Evolutionary conservation across 805 yeast species (phyloP), one percentile per base, ranked within the genome.

Genomic region (Candida morakotiae): DNA sequence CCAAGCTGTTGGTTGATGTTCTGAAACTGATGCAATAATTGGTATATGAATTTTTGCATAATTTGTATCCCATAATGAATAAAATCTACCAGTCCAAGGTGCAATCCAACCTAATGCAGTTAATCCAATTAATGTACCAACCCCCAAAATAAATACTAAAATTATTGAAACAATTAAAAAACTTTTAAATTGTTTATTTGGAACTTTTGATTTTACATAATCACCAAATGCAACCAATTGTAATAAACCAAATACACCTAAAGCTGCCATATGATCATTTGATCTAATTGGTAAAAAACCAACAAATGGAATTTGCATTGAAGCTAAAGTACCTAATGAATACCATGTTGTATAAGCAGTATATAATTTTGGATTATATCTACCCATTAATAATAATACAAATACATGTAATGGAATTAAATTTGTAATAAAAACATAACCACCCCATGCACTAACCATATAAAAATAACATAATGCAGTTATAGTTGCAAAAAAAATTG

Each of bases 1-100:
- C 99, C 99, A 93, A 3, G 98, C 96, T n/a, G 98, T 91, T 42
- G 99, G 99, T 72, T 93, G 99, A 71, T 93, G 99, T 69, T 93
- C 99, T 10, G 96, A 87, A 26, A 93, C 98, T 3, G 97, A 89
- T 1, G 99, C 98, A 64, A 93, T 93, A 57, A 93, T 93, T 31
- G 98, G 99, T 53, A 93, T 93, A 59, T 93, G 98, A 48, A 93
- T 85, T 69, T 89, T 91, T 45, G 99, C 99, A 56, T 94, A 93
- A 60, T 77, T 83, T 4, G 98, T 93, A 60, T 93, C 98, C 98
- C 98, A 93, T 49, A 94, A 68, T 2, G 98, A 89, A 67, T 93
- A 93, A 71, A 93, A 94, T 65, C 99, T 83, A 49, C 99, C 99
- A 9, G 97, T 88, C 98, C 99, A 93, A 38, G 99, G 99, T 25